Conservation (phyloP, 2,329 filamentous ascomycete species). For the Rhynchosporium secalis region DNA sequence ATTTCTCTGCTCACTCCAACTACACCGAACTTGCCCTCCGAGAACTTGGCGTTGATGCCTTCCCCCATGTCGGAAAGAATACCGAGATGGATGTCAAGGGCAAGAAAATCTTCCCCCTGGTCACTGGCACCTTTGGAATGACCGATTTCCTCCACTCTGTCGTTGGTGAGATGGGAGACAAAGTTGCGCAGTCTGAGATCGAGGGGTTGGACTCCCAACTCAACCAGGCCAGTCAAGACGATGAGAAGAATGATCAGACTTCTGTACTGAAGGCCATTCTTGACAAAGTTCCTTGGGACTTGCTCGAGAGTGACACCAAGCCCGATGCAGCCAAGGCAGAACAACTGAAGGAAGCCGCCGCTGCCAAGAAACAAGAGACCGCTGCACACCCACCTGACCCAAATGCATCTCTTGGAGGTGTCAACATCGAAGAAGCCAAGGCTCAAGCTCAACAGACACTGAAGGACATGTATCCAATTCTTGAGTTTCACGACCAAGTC, state of each 20-base stretch:
- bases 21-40: constrained; percentile 84
- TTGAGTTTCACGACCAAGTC: constrained; percentile 79
- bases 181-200: constrained; percentile 63
- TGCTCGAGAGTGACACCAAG: constrained; percentile 19
- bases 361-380: constrained; percentile 16
- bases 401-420: constrained; percentile 61
- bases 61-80: constrained; percentile 77
- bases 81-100: constrained; percentile 69
- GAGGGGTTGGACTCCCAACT: constrained; percentile 20
- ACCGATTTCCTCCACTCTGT: constrained; percentile 90
- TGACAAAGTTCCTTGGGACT: constrained; percentile 21
- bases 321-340: constrained; percentile 18
- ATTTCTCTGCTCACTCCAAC: constrained; percentile 90
- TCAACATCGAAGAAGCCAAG: constrained; percentile 20
- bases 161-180: constrained; percentile 75
- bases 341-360: constrained; percentile 15
- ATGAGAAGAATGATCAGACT: constrained; percentile 18
- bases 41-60: constrained; percentile 78
- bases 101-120: constrained; percentile 70
- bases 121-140: constrained; percentile 89
- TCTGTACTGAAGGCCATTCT: constrained; percentile 16
- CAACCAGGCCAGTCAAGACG: constrained; percentile 13
- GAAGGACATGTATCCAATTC: constrained; percentile 21
- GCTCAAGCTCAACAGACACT: constrained; percentile 15
- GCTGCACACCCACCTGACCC: constrained; percentile 45